A percentile compares a stretch with the other conserved stretches of the same genome.
Evolutionary conservation across 768 basidiomycete genomes (phyloP).

Genomic region (Xerocomellus amylosporus): DNA sequence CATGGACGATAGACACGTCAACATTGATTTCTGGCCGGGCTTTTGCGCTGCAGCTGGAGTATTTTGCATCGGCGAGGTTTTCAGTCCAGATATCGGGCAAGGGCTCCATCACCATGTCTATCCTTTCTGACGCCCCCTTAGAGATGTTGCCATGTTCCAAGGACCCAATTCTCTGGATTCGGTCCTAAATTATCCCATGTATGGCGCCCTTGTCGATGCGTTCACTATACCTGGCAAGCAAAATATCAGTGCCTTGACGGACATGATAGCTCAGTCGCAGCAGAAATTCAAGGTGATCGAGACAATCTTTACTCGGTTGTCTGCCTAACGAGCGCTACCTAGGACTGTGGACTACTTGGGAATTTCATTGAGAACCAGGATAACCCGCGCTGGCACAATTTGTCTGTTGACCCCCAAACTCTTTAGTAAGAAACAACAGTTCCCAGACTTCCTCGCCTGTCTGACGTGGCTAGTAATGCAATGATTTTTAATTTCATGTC

Average conservation of each 20-base stretch:
- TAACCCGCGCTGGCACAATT: conserved; percentile 68
- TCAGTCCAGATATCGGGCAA: conserved; percentile 51
- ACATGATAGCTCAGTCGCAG: conserved; percentile 53
- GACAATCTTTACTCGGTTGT: not conserved
- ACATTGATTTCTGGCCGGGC: conserved; percentile 69
- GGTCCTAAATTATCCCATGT: conserved; percentile 70
- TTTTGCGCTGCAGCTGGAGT: conserved; percentile 77
- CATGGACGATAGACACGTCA: conserved; percentile 52
- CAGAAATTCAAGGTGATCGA: conserved; percentile 44
- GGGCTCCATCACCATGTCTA: conserved; percentile 1
- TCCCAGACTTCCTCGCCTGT: not conserved
- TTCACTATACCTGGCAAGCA: conserved; percentile 69
- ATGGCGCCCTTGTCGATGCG: conserved; percentile 57
- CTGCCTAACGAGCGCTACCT: not conserved
- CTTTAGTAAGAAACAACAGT: conserved; percentile 47
- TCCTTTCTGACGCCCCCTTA: conserved; percentile 30
- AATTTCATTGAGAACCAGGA: conserved; percentile 84
- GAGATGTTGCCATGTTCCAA: conserved; percentile 57
- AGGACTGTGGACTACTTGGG: conserved; percentile 45
- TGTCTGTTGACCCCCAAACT: conserved; percentile 69
- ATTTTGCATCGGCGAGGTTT: conserved; percentile 85
- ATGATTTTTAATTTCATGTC: conserved; percentile 74
- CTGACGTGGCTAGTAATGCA: conserved; percentile 52
- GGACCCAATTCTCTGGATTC: conserved; percentile 62
- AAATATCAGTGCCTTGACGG: conserved; percentile 57